Conservation (phyloP, 768 basidiomycete species). For the Tubosaeta brunneosetosa region DNA sequence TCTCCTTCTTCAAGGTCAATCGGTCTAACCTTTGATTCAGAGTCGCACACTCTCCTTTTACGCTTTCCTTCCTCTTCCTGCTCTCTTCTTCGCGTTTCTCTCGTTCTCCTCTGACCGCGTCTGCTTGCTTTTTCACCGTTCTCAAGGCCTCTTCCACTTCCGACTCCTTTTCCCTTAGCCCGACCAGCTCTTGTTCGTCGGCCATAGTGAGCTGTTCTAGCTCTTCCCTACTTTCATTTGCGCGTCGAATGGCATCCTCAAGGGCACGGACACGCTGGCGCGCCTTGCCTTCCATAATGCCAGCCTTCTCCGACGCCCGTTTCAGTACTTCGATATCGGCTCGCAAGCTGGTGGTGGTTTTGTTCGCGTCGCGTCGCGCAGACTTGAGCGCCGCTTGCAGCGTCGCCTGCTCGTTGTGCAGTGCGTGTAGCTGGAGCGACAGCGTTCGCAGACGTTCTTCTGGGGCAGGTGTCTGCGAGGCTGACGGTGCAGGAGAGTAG, state of each 20-base stretch:
- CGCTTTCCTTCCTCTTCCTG: conserved; percentile 49
- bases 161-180: conserved; percentile 37
- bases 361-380: conserved; percentile 76
- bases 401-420: conserved; percentile 63
- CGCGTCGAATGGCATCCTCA: conserved; percentile 83
- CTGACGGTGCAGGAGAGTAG: conserved; percentile 21
- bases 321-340: conserved; percentile 82
- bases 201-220: conserved; percentile 37
- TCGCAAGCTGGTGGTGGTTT: conserved; percentile 74
- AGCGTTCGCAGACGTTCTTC: conserved; percentile 68
- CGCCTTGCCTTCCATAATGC: conserved; percentile 69
- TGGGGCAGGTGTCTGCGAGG: conserved; percentile 37
- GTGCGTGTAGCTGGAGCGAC: conserved; percentile 56
- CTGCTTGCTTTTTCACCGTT: conserved; percentile 42
- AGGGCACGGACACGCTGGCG: conserved; percentile 83
- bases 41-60: conserved; percentile 54
- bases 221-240: conserved; percentile 50
- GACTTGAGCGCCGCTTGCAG: conserved; percentile 69
- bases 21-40: conserved; percentile 64
- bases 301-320: conserved; percentile 76
- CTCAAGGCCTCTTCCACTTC: conserved; percentile 40
- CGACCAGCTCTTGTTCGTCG: conserved; percentile 39
- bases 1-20: conserved; percentile 59
- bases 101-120: conserved; percentile 39
- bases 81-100: conserved; percentile 47